Percentiles rank a stretch among this genome's conserved stretches.
phyloP scores from a whole-genome alignment of 257 asterid species.

The Jasminum sambac region DNA sequence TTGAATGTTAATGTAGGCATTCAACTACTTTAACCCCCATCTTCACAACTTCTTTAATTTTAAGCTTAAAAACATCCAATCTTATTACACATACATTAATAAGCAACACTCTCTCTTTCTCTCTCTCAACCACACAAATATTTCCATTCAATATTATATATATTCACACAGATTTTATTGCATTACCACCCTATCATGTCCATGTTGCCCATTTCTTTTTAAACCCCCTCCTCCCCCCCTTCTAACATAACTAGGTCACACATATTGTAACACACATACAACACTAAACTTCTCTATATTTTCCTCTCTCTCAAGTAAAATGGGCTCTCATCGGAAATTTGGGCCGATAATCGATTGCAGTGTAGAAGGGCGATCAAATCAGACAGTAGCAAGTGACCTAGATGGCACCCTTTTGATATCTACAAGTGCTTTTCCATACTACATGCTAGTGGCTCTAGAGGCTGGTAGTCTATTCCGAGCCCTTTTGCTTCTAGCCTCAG shows the following conservation, averaged over 20 bases:
- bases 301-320: conserved; percentile 15
- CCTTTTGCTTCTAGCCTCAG: conserved; percentile 44
- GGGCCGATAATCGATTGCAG: conserved; percentile 58
- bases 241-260: conserved; percentile 24
- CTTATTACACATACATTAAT: neutral
- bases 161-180: conserved; percentile 22
- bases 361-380: conserved; percentile 49
- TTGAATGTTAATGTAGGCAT: conserved; percentile 55
- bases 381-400: conserved; percentile 75
- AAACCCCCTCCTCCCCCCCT: conserved; percentile 38
- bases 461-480: conserved; percentile 83
- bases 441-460: conserved; percentile 79
- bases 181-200: conserved; percentile 23
- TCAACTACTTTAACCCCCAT: conserved; percentile 54
- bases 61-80: neutral
- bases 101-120: neutral
- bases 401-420: conserved; percentile 79
- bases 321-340: conserved; percentile 54
- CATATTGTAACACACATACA: conserved; percentile 2
- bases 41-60: conserved; percentile 24
- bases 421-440: conserved; percentile 70
- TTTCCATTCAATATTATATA: neutral
- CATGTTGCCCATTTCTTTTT: conserved; percentile 50
- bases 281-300: neutral
- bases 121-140: conserved; percentile 35